Conservation (phyloP, 2,329 filamentous ascomycete species). For the Fusarium burgessii region DNA sequence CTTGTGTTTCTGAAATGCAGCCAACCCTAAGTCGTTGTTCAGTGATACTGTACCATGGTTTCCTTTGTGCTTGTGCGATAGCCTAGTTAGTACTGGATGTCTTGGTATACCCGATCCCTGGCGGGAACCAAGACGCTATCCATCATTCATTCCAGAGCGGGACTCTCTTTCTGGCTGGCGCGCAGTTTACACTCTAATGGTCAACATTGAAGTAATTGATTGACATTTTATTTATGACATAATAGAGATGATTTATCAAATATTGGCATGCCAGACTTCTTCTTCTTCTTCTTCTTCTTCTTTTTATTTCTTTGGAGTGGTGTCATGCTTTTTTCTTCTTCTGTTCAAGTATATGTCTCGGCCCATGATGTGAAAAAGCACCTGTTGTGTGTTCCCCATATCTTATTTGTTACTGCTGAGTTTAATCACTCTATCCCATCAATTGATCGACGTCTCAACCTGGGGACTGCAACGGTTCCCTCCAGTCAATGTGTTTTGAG, state of each 20-base stretch:
- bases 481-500: not conserved
- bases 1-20: not conserved
- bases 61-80: slow-evolving; percentile 15
- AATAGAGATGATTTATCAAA: not conserved
- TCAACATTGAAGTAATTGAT: slow-evolving; percentile 22
- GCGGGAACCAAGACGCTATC: slow-evolving; percentile 12
- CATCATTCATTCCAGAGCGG: slow-evolving; percentile 30
- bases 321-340: slow-evolving; percentile 5
- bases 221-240: slow-evolving; percentile 15
- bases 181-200: slow-evolving; percentile 25
- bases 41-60: not conserved
- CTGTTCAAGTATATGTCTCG: slow-evolving; percentile 26
- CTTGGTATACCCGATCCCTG: slow-evolving; percentile 19
- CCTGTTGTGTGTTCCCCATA: slow-evolving; percentile 8
- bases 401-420: slow-evolving; percentile 8
- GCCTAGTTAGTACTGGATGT: not conserved
- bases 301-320: not conserved
- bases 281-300: not conserved
- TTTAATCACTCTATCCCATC: slow-evolving; percentile 8
- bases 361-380: slow-evolving; percentile 16
- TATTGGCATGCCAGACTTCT: not conserved
- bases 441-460: slow-evolving; percentile 17
- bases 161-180: slow-evolving; percentile 25
- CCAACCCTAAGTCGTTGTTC: not conserved
- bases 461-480: slow-evolving; percentile 5